Conservation (phyloP, 371 early-diverging fungal species). For the Fennellomyces sp. region DNA sequence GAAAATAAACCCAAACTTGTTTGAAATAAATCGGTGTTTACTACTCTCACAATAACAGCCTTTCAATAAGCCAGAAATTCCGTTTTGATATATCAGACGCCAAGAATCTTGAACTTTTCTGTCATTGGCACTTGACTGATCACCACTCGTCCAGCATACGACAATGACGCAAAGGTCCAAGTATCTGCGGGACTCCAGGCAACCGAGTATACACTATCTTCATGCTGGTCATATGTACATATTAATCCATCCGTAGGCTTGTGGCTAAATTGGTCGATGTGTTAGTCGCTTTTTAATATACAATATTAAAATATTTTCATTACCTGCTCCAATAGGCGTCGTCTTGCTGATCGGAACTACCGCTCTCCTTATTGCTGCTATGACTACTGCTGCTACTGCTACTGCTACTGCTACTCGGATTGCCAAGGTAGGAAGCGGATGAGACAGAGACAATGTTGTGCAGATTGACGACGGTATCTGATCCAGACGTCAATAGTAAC, state of each 20-base stretch:
- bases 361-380: slow-evolving; percentile 21
- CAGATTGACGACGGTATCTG: slow-evolving; percentile 85
- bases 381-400: neutral
- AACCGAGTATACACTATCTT: slow-evolving; percentile 89
- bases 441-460: slow-evolving; percentile 84
- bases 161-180: slow-evolving; percentile 94
- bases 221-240: slow-evolving; percentile 86
- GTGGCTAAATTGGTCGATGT: slow-evolving; percentile 17
- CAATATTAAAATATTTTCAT: neutral
- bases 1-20: too few species aligned
- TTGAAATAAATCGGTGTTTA: too few species aligned
- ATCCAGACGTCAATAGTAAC: slow-evolving; percentile 79
- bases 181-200: slow-evolving; percentile 91
- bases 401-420: slow-evolving; percentile 19
- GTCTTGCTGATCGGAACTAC: slow-evolving; percentile 17
- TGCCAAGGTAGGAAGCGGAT: slow-evolving; percentile 62
- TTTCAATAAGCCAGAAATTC: neutral
- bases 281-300: neutral
- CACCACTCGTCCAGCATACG: slow-evolving; percentile 90
- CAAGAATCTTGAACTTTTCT: slow-evolving; percentile 90
- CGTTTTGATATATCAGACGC: slow-evolving; percentile 28
- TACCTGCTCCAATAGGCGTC: slow-evolving; percentile 26
- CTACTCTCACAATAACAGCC: too few species aligned
- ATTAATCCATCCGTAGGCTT: slow-evolving; percentile 82
- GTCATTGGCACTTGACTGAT: slow-evolving; percentile 85